Evolutionary conservation across 768 basidiomycete species (phyloP).

Genomic region (Tylopilus vinaceipallidus): DNA sequence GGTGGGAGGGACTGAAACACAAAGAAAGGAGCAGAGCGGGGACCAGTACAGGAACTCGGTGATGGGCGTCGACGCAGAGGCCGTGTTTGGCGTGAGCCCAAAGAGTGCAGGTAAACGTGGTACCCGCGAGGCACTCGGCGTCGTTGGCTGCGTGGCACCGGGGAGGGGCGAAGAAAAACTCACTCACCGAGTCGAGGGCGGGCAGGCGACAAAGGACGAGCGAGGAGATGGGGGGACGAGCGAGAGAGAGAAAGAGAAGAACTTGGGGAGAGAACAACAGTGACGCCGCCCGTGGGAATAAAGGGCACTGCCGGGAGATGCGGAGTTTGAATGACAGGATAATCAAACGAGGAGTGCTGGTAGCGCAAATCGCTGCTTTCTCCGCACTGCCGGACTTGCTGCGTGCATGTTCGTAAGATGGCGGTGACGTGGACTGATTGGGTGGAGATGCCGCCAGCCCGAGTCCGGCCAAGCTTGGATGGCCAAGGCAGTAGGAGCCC

Average conservation of each 20-base stretch:
- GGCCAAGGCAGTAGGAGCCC: no score
- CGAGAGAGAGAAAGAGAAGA: conserved; percentile 28
- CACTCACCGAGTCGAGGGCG: conserved; percentile 27
- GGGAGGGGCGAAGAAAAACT: background rate
- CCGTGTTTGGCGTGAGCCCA: conserved; percentile 3
- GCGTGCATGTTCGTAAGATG: no score
- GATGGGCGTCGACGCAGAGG: background rate
- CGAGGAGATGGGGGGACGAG: conserved; percentile 29
- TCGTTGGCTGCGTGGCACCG: conserved; percentile 12
- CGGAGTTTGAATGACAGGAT: conserved; percentile 46
- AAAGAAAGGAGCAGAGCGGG: background rate
- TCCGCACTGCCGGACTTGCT: no score
- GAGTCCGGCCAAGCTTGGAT: no score
- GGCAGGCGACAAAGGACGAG: conserved; percentile 14
- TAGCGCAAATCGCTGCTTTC: no score
- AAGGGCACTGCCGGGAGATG: conserved; percentile 23
- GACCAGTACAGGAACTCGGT: conserved; percentile 2
- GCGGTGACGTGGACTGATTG: no score
- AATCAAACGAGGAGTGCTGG: conserved; percentile 4
- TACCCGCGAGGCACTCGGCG: conserved; percentile 26
- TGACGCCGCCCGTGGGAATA: conserved; percentile 43
- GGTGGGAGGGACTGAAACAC: background rate
- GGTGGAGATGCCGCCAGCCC: no score
- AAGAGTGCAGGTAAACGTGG: conserved; percentile 26
- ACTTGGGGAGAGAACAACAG: conserved; percentile 43